These are phyloP conservation scores for Neobulgaria alba DNA, from an alignment of 2,329 filamentous ascomycete species.

Conservation along the genomic window DNA sequence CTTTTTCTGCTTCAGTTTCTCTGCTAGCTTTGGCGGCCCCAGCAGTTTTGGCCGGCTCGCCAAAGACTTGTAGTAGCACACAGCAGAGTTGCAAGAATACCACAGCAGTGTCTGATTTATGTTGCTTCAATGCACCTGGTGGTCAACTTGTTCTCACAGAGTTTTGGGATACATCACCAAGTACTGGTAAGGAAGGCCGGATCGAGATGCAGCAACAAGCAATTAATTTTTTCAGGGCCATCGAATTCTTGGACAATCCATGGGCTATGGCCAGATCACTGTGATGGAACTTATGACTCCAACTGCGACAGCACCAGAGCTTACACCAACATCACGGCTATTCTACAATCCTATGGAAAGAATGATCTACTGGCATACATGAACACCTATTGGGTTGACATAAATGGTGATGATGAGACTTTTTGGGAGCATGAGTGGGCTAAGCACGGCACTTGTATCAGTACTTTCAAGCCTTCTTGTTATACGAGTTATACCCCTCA, in stretches of 20 bases:
- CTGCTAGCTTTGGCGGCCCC: neutral
- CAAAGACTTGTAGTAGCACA: neutral
- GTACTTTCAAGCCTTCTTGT: slow-evolving; percentile 58
- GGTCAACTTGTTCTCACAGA: slow-evolving; percentile 66
- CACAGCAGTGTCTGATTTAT: slow-evolving; percentile 49
- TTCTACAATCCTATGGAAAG: slow-evolving; percentile 46
- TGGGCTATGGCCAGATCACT: slow-evolving; percentile 57
- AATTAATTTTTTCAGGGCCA: slow-evolving; percentile 6
- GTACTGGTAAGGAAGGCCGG: slow-evolving; percentile 32
- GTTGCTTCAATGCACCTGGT: slow-evolving; percentile 66
- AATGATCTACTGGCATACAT: slow-evolving; percentile 55
- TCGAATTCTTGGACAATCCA: slow-evolving; percentile 56
- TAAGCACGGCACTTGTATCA: slow-evolving; percentile 68
- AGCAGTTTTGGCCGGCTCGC: neutral
- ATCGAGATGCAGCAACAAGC: too few species aligned
- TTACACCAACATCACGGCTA: slow-evolving; percentile 56
- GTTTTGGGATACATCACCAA: slow-evolving; percentile 65
- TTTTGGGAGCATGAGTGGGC: slow-evolving; percentile 71
- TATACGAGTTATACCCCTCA: slow-evolving; percentile 50
- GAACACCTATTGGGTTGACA: slow-evolving; percentile 51
- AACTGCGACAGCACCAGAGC: slow-evolving; percentile 55
- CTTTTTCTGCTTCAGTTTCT: neutral
- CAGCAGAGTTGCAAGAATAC: slow-evolving; percentile 45
- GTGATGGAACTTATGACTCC: slow-evolving; percentile 59
- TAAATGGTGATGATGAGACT: slow-evolving; percentile 31